phyloP scores from a whole-genome alignment of 768 basidiomycete species.

The Collybia sordida region DNA sequence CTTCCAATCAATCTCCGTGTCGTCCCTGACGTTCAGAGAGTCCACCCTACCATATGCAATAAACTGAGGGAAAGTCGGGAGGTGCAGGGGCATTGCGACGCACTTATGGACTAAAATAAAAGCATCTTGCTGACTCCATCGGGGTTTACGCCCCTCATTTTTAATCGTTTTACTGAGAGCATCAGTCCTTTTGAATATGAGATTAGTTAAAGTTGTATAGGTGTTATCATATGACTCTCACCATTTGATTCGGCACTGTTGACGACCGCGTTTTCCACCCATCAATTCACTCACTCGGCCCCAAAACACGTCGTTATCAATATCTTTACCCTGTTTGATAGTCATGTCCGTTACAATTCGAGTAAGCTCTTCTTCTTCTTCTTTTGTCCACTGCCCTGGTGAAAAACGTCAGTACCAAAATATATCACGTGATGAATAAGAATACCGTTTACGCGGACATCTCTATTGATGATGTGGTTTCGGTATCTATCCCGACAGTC shows the following conservation, averaged over 20 bases:
- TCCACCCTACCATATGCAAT: constrained; percentile 51
- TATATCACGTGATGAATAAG: not conserved
- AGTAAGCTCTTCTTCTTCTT: constrained; percentile 75
- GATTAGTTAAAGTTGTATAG: not conserved
- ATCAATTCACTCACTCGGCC: constrained; percentile 72
- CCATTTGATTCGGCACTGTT: constrained; percentile 91
- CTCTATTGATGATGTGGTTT: constrained; percentile 74
- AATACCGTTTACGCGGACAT: constrained; percentile 59
- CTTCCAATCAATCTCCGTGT: constrained; percentile 88
- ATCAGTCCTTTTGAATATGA: constrained; percentile 59
- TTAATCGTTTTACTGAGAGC: constrained; percentile 70
- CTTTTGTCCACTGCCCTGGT: constrained; percentile 73
- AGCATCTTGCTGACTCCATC: constrained; percentile 77
- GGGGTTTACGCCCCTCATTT: constrained; percentile 64
- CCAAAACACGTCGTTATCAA: constrained; percentile 85
- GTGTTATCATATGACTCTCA: constrained; percentile 21
- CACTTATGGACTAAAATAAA: constrained; percentile 84
- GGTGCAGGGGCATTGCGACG: constrained; percentile 17
- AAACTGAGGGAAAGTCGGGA: constrained; percentile 2
- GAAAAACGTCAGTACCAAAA: not conserved
- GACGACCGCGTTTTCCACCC: constrained; percentile 73
- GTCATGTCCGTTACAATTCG: constrained; percentile 77
- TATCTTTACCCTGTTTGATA: constrained; percentile 64
- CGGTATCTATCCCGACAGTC: constrained; percentile 88
- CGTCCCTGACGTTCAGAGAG: constrained; percentile 71